A percentile compares a stretch with the other conserved stretches of the same genome.
These are phyloP conservation scores for Funneliformis caledonium DNA, from an alignment of 371 early-diverging fungal genomes.

Conservation along the genomic window DNA sequence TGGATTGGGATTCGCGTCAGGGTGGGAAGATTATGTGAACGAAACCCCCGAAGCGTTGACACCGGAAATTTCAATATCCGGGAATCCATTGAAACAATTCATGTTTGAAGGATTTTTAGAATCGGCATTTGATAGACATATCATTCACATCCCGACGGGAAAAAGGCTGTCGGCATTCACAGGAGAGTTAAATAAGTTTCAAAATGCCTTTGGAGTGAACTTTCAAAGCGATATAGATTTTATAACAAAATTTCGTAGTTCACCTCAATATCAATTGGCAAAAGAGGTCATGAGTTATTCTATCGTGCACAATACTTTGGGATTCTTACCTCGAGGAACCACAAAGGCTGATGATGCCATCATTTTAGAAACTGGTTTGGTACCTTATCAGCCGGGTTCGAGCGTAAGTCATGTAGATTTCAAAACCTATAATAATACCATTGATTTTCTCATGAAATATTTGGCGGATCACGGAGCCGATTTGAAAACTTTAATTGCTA, in stretches of 20 bases:
- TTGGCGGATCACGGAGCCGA: constrained; percentile 48
- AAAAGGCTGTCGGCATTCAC: neutral
- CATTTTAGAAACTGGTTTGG: constrained; percentile 46
- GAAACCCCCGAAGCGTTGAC: constrained; percentile 41
- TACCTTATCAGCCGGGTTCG: constrained; percentile 52
- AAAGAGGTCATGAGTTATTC: constrained; percentile 39
- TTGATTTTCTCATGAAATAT: constrained; percentile 62
- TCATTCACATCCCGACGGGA: constrained; percentile 21
- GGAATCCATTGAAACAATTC: too few relatives aligned
- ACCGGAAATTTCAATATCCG: constrained; percentile 27
- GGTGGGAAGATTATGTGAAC: constrained; percentile 49
- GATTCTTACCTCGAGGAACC: constrained; percentile 15
- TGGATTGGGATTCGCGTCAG: constrained; percentile 64
- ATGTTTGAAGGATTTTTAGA: constrained; percentile 32
- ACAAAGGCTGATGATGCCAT: constrained; percentile 34
- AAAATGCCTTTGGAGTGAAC: neutral
- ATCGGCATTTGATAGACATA: constrained; percentile 37
- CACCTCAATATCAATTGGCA: constrained; percentile 41
- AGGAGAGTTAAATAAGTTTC: constrained; percentile 24
- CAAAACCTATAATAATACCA: constrained; percentile 45
- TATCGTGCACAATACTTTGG: constrained; percentile 33
- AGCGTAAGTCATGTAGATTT: constrained; percentile 60
- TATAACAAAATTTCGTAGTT: constrained; percentile 10
- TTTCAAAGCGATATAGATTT: constrained; percentile 3
- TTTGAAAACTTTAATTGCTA: constrained; percentile 41